Percentiles rank a stretch among this genome's conserved stretches.
Evolutionary conservation across 768 basidiomycete species (phyloP).

Genomic region (Pleurotus djamor): DNA sequence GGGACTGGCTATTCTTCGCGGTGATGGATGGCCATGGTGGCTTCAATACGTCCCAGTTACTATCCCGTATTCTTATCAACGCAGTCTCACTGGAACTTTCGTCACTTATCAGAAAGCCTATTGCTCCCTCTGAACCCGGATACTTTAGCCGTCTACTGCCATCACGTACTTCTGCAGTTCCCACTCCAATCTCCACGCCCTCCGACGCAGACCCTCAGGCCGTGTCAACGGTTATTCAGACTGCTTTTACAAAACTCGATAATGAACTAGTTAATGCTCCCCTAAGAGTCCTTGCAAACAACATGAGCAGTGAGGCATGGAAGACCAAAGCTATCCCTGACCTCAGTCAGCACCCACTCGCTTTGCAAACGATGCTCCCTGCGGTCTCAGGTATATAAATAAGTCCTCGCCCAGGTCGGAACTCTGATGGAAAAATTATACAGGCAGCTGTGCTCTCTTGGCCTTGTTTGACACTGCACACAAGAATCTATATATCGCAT

Average conservation of each 20-base stretch:
- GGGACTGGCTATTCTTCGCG: slow-evolving; percentile 81
- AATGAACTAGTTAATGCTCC: slow-evolving; percentile 80
- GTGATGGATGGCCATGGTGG: slow-evolving; percentile 94
- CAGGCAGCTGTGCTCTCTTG: slow-evolving; percentile 90
- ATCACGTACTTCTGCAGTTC: slow-evolving; percentile 18
- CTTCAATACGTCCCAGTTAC: slow-evolving; percentile 76
- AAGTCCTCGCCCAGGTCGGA: slow-evolving; percentile 4
- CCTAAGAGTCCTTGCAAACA: slow-evolving; percentile 63
- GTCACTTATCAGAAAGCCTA: slow-evolving; percentile 40
- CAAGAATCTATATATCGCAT: slow-evolving; percentile 84
- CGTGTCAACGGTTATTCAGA: slow-evolving; percentile 67
- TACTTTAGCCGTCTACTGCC: slow-evolving; percentile 34
- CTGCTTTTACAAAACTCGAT: slow-evolving; percentile 83
- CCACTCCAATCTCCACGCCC: background rate
- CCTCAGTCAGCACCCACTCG: slow-evolving; percentile 69
- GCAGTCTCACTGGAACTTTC: slow-evolving; percentile 78
- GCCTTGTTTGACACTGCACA: slow-evolving; percentile 85
- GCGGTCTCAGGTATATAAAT: slow-evolving; percentile 65
- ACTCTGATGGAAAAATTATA: slow-evolving; percentile 11
- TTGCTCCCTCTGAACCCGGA: slow-evolving; percentile 22
- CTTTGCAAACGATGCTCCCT: slow-evolving; percentile 71
- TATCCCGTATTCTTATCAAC: slow-evolving; percentile 82
- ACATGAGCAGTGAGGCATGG: slow-evolving; percentile 46
- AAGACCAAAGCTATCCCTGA: slow-evolving; percentile 59
- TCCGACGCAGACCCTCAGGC: slow-evolving; percentile 35